These are phyloP conservation scores for Fusarium haematococcum DNA, from an alignment of 2,329 filamentous ascomycete genomes.

Conservation along the genomic window DNA sequence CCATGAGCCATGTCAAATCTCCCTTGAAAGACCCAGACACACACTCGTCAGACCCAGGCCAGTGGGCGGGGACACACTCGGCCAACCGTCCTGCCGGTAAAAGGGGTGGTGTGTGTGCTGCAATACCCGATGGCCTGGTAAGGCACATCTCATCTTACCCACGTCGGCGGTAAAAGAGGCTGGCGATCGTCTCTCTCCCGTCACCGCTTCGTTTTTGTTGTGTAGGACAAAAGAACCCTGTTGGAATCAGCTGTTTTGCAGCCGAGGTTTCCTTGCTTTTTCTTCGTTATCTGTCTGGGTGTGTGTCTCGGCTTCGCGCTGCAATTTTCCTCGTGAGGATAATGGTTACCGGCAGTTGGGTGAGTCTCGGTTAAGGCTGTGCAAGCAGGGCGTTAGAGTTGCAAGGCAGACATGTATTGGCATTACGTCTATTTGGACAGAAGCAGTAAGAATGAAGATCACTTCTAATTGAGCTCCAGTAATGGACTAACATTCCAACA, in stretches of 20 bases:
- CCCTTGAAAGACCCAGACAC: background rate
- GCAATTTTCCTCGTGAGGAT: background rate
- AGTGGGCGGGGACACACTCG: background rate
- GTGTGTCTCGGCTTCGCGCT: background rate
- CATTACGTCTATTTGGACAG: background rate
- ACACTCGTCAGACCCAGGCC: slow-evolving; percentile 5
- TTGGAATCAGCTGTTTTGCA: background rate
- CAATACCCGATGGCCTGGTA: slow-evolving; percentile 23
- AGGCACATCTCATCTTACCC: slow-evolving; percentile 12
- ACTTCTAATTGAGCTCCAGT: background rate
- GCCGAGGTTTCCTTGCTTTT: background rate
- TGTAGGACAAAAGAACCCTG: background rate
- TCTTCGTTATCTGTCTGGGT: background rate
- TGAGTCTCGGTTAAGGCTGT: background rate
- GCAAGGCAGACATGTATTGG: background rate
- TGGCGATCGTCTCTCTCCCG: background rate
- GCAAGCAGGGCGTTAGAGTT: background rate
- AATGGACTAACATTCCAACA: background rate
- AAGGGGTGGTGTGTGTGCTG: slow-evolving; percentile 6
- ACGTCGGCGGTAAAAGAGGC: background rate
- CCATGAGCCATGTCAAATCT: background rate
- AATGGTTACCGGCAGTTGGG: background rate
- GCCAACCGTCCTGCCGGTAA: slow-evolving; percentile 29
- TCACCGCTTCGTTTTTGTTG: background rate
- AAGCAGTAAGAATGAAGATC: background rate